Conservation (phyloP, 352 stramenopile genomes). For the Blastocystis sp. region DNA sequence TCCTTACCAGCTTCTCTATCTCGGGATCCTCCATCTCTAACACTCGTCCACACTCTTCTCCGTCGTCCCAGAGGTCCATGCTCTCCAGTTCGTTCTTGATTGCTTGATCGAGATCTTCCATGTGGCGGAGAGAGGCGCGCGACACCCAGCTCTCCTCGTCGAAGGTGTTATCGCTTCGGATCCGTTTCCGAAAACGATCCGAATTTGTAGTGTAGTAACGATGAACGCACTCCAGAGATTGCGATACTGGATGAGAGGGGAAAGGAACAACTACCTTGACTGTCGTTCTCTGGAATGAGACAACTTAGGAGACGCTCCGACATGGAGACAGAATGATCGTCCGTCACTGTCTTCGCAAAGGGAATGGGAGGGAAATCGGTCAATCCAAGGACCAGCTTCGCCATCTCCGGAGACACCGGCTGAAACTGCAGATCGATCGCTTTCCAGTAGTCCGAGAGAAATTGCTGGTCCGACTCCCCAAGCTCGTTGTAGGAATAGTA, state of each 20-base stretch:
- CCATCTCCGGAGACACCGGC: not conserved
- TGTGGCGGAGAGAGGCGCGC: not conserved
- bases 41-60: not conserved
- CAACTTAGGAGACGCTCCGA: not conserved
- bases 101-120: not conserved
- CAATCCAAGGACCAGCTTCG: not conserved
- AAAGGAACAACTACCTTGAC: no score
- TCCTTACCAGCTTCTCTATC: no score
- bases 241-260: no score
- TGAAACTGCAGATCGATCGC: not conserved
- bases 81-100: not conserved
- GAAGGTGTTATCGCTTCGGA: not conserved
- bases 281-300: not conserved
- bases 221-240: not conserved
- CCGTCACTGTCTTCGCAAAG: not conserved
- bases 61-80: not conserved
- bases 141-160: not conserved
- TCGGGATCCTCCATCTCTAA: no score
- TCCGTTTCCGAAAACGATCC: not conserved
- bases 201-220: not conserved
- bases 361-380: not conserved
- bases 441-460: not conserved
- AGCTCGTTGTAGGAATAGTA: not conserved
- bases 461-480: not conserved
- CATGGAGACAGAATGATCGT: not conserved